A percentile compares a stretch with the other conserved stretches of the same genome.
Conservation (phyloP, 495 filamentous ascomycete species). For the Daldinia decipiens region DNA sequence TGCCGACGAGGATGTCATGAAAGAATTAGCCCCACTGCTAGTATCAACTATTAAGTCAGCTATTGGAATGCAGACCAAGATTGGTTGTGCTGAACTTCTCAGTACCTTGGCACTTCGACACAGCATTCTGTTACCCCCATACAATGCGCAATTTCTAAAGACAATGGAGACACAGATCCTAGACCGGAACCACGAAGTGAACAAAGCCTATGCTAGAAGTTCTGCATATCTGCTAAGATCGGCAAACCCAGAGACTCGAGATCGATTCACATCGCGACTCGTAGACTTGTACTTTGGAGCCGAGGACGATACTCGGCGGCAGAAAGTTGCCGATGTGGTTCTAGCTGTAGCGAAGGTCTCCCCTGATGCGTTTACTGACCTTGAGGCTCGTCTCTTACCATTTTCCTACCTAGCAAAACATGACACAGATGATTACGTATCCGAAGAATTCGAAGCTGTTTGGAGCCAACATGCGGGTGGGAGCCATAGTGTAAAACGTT, state of each 20-base stretch:
- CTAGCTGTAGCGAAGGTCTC: constrained; percentile 85
- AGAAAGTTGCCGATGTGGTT: constrained; percentile 81
- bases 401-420: constrained; percentile 90
- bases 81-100: constrained; percentile 86
- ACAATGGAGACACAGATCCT: constrained; percentile 80
- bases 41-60: constrained; percentile 83
- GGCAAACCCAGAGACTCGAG: constrained; percentile 73
- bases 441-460: constrained; percentile 77
- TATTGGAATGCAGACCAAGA: constrained; percentile 90
- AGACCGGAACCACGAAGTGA: constrained; percentile 91
- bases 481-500: constrained; percentile 79
- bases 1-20: constrained; percentile 80
- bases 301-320: constrained; percentile 76
- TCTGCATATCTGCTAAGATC: constrained; percentile 85
- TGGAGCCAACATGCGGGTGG: constrained; percentile 93
- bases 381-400: constrained; percentile 79
- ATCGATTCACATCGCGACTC: constrained; percentile 72
- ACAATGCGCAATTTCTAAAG: constrained; percentile 80
- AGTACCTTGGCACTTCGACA: constrained; percentile 87
- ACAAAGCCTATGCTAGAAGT: constrained; percentile 82
- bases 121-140: constrained; percentile 74
- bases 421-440: constrained; percentile 80
- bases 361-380: constrained; percentile 82
- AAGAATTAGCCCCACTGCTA: constrained; percentile 73
- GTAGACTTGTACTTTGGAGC: constrained; percentile 79